Evolutionary conservation across 305 asterid genomes (phyloP).

Genomic region (Plantago lanceolata): DNA sequence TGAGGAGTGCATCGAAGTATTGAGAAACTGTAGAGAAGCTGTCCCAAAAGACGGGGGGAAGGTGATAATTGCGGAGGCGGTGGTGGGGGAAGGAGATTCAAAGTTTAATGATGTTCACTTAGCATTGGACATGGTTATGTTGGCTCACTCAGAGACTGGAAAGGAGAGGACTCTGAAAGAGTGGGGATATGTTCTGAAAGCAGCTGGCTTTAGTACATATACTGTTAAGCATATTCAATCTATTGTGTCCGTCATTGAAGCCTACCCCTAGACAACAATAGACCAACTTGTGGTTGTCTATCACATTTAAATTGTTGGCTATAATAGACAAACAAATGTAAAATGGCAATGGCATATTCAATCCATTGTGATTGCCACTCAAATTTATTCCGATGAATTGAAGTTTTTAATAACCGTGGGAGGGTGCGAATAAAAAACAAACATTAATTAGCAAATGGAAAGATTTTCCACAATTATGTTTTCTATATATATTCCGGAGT

Average conservation of each 20-base stretch:
- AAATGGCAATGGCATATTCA: no score
- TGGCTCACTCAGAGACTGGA: conserved; percentile 38
- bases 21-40: conserved; percentile 34
- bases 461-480: no score
- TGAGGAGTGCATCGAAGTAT: conserved; percentile 50
- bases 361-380: no score
- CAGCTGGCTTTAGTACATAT: conserved; percentile 30
- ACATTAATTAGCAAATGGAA: no score
- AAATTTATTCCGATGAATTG: no score
- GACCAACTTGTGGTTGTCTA: no score
- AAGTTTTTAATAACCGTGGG: no score
- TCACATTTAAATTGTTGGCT: no score
- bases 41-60: conserved; percentile 26
- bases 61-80: conserved; percentile 37
- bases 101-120: conserved; percentile 26
- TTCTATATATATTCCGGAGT: no score
- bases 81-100: conserved; percentile 23
- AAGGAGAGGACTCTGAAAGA: conserved; percentile 35
- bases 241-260: conserved; percentile 28
- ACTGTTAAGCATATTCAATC: conserved; percentile 27
- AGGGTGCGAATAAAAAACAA: no score
- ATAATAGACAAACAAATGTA: no score
- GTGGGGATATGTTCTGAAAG: conserved; percentile 30
- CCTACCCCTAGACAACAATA: no score
- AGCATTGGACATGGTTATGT: conserved; percentile 41